Evolutionary conservation across 352 stramenopile species (phyloP).

Genomic region (Phytophthora sansomeana): DNA sequence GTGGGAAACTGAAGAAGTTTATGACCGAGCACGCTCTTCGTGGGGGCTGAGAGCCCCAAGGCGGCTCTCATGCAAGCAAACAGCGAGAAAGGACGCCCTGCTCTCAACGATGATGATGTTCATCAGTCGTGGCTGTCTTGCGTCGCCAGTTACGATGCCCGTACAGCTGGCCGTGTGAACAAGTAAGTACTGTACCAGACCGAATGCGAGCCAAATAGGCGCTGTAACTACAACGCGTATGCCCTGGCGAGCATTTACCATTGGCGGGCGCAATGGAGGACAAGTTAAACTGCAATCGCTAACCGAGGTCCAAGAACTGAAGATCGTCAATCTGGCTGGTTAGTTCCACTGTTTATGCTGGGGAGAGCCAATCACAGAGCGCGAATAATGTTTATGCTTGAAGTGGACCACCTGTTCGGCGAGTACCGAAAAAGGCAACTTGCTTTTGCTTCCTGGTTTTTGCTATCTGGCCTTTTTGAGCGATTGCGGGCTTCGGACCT

Average conservation of each 20-base stretch:
- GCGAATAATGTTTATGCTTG: not conserved
- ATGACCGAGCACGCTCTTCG: not conserved
- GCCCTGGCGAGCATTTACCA: too few species aligned
- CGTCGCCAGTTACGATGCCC: too few species aligned
- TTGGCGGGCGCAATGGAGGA: too few species aligned
- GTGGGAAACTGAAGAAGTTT: conserved; percentile 1
- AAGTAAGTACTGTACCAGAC: too few species aligned
- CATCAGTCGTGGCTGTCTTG: not conserved
- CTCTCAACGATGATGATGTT: conserved; percentile 1
- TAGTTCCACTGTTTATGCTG: not conserved
- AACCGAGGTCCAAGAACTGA: too few species aligned
- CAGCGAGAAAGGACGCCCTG: not conserved
- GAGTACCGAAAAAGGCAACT: conserved; percentile 4
- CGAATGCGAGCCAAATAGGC: too few species aligned
- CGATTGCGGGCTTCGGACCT: too few species aligned
- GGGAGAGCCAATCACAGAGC: not conserved
- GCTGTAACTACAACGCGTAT: too few species aligned
- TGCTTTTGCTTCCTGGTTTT: too few species aligned
- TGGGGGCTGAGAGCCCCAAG: not conserved
- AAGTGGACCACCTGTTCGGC: not conserved
- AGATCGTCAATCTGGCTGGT: not conserved
- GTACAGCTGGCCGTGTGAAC: not conserved
- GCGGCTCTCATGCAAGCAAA: not conserved
- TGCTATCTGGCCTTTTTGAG: too few species aligned
- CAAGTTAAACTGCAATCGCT: too few species aligned